phyloP scores from a whole-genome alignment of 768 basidiomycete genomes.

The Leccinellum albellum region DNA sequence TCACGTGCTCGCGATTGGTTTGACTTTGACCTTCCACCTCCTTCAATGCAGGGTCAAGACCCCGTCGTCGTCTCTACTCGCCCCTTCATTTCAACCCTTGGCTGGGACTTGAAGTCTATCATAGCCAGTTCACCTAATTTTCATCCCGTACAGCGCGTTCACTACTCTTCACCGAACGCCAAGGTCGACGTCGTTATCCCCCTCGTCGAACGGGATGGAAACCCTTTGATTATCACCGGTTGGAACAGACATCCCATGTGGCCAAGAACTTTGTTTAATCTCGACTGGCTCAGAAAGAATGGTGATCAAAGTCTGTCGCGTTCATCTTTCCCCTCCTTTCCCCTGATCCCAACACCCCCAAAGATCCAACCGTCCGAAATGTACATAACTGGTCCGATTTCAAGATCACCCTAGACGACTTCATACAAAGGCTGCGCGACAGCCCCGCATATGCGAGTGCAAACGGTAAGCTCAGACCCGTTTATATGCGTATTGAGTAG shows the following conservation, averaged over 20 bases:
- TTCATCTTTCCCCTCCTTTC: neutral
- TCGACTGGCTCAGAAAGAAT: conserved; percentile 49
- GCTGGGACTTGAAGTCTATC: conserved; percentile 50
- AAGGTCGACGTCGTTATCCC: conserved; percentile 33
- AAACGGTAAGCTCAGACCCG: conserved; percentile 33
- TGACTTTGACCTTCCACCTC: neutral
- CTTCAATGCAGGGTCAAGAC: conserved; percentile 3
- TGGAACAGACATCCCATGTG: conserved; percentile 55
- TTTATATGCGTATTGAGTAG: neutral
- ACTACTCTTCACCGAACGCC: conserved; percentile 27
- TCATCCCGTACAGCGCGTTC: conserved; percentile 36
- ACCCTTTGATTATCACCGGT: conserved; percentile 62
- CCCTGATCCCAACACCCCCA: conserved; percentile 5
- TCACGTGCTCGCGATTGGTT: conserved; percentile 15
- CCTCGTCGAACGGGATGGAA: conserved; percentile 46
- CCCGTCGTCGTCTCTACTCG: neutral
- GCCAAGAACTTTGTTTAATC: conserved; percentile 50
- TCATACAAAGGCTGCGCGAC: conserved; percentile 44
- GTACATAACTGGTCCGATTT: conserved; percentile 55
- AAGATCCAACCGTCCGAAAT: conserved; percentile 63
- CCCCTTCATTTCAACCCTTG: conserved; percentile 36
- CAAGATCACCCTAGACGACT: conserved; percentile 47
- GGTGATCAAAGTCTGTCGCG: conserved; percentile 24
- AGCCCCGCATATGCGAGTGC: conserved; percentile 32
- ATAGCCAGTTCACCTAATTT: conserved; percentile 41